Evolutionary conservation across 2,329 filamentous ascomycete genomes (phyloP).

Genomic region (Colletotrichum liaoningense): DNA sequence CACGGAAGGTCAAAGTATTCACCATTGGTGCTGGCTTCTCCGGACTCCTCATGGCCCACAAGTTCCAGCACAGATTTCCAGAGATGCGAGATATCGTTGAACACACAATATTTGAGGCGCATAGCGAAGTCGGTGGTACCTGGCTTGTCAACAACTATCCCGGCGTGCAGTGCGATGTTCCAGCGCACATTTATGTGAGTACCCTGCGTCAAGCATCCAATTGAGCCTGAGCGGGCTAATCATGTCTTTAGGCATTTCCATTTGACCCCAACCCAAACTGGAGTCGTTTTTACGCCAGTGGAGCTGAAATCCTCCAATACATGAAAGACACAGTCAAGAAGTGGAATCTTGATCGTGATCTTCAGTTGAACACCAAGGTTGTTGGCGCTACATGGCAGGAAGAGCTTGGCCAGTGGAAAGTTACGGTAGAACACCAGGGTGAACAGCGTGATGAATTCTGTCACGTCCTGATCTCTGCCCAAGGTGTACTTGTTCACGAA

Average conservation of each 20-base stretch:
- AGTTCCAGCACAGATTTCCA: conserved; percentile 43
- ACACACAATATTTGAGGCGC: conserved; percentile 44
- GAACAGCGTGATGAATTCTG: conserved; percentile 36
- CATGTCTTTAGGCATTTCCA: neutral
- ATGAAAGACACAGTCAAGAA: conserved; percentile 60
- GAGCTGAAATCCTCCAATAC: conserved; percentile 66
- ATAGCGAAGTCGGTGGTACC: conserved; percentile 45
- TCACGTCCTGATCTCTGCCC: conserved; percentile 37
- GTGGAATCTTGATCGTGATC: conserved; percentile 51
- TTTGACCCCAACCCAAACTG: neutral
- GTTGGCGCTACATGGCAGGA: conserved; percentile 43
- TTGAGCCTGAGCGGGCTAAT: neutral
- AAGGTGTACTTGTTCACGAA: conserved; percentile 42
- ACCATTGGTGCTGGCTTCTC: conserved; percentile 49
- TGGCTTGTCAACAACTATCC: conserved; percentile 48
- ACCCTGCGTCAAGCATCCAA: neutral
- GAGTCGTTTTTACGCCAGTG: conserved; percentile 62
- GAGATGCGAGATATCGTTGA: neutral
- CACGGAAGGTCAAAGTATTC: conserved; percentile 45
- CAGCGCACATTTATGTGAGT: conserved; percentile 39
- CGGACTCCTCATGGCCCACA: conserved; percentile 48
- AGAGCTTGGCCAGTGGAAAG: conserved; percentile 39
- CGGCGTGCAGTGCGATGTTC: conserved; percentile 42
- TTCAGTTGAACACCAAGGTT: conserved; percentile 48
- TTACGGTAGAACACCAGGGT: conserved; percentile 33